phyloP scores from a whole-genome alignment of 2,329 filamentous ascomycete species.

The Stemphylium vesicarium region DNA sequence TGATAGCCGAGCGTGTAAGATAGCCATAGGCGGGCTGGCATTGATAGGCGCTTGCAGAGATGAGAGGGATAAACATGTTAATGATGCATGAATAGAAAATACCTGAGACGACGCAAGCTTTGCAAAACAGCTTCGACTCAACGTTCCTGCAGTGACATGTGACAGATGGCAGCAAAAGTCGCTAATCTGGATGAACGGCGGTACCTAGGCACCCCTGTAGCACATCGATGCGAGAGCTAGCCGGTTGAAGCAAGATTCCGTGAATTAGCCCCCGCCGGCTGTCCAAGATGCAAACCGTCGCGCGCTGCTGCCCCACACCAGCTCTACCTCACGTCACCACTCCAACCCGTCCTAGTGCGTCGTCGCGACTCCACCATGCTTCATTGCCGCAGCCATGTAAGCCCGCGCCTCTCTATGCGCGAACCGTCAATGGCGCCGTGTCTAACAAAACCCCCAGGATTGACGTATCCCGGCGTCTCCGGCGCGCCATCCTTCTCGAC shows the following conservation, averaged over 20 bases:
- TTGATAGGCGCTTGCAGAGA: constrained; percentile 27
- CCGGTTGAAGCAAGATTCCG: constrained; percentile 32
- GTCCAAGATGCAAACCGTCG: constrained; percentile 10
- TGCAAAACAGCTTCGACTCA: background rate
- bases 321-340: constrained; percentile 14
- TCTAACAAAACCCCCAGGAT: constrained; percentile 61
- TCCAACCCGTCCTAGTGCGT: constrained; percentile 2
- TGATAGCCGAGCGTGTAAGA: constrained; percentile 22
- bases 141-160: background rate
- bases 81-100: constrained; percentile 33
- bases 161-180: constrained; percentile 5
- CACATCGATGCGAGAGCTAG: constrained; percentile 27
- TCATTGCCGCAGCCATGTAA: constrained; percentile 30
- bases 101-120: constrained; percentile 4
- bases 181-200: constrained; percentile 3
- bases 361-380: constrained; percentile 30
- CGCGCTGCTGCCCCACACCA: constrained; percentile 12
- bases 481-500: constrained; percentile 79
- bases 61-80: constrained; percentile 18
- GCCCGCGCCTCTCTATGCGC: constrained; percentile 10
- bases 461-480: constrained; percentile 75
- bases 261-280: constrained; percentile 34
- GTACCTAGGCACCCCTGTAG: constrained; percentile 15
- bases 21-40: constrained; percentile 26
- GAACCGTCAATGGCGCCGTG: background rate